A percentile compares a stretch with the other conserved stretches of the same genome.
Evolutionary conservation across 805 yeast genomes (phyloP).

Genomic region (Candida easanensis): DNA sequence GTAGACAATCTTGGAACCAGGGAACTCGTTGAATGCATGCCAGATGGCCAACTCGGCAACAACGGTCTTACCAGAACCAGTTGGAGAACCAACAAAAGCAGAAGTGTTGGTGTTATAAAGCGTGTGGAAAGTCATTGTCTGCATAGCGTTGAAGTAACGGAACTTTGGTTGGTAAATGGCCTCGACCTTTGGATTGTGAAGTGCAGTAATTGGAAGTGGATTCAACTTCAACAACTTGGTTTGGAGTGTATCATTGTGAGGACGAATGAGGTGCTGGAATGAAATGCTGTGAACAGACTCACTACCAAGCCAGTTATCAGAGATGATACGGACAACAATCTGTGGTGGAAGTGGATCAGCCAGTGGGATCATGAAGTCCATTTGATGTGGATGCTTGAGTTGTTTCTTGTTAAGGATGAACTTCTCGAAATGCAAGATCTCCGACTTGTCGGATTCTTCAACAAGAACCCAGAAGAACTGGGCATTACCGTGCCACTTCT

Average conservation of each 20-base stretch:
- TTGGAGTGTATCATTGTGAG: constrained; percentile 80
- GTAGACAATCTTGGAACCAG: constrained; percentile 86
- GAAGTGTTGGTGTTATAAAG: constrained; percentile 75
- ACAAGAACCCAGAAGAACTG: constrained; percentile 92
- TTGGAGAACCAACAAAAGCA: constrained; percentile 94
- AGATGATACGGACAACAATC: constrained; percentile 70
- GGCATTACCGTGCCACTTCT: constrained; percentile 71
- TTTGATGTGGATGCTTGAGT: constrained; percentile 53
- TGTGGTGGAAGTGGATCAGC: constrained; percentile 90
- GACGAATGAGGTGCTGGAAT: constrained; percentile 85
- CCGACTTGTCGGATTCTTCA: constrained; percentile 75
- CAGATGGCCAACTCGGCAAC: constrained; percentile 97
- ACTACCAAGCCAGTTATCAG: constrained; percentile 89
- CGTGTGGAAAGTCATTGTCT: constrained; percentile 93
- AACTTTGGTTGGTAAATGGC: constrained; percentile 64
- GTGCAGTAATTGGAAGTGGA: constrained; percentile 82
- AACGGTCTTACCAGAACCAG: constrained; percentile 97
- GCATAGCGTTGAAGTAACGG: constrained; percentile 95
- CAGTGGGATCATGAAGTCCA: constrained; percentile 92
- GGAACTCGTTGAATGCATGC: constrained; percentile 87
- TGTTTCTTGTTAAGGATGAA: constrained; percentile 63
- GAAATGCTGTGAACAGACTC: constrained; percentile 76
- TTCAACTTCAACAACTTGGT: constrained; percentile 77
- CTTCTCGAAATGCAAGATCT: constrained; percentile 79
- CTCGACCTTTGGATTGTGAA: constrained; percentile 67